Evolutionary conservation across 768 basidiomycete genomes (phyloP).

Genomic region (Boletus rex-veris): DNA sequence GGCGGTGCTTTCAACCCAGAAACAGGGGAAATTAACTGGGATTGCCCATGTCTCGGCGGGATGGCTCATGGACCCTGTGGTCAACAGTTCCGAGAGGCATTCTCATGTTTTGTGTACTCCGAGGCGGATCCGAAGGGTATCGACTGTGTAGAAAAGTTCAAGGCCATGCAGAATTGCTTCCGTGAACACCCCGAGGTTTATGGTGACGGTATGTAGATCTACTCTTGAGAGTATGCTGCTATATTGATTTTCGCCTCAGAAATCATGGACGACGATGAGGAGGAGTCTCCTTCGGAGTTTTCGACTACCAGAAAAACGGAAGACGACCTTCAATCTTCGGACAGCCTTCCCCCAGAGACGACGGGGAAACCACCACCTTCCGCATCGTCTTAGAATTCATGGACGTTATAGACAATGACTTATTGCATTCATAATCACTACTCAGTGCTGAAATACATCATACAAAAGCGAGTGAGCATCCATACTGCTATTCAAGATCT

Average conservation of each 20-base stretch:
- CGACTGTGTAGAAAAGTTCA: constrained; percentile 97
- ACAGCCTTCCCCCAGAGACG: constrained; percentile 7
- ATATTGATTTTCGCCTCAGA: constrained; percentile 36
- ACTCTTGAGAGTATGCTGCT: neutral
- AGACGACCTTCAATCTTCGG: constrained; percentile 1
- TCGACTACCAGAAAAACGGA: constrained; percentile 3
- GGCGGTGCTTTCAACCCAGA: constrained; percentile 85
- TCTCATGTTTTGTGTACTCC: constrained; percentile 94
- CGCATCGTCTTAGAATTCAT: constrained; percentile 17
- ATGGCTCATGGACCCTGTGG: constrained; percentile 99
- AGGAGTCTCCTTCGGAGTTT: constrained; percentile 28
- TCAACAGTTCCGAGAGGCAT: constrained; percentile 87
- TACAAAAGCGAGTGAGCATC: constrained; percentile 11
- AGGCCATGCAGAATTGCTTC: constrained; percentile 97
- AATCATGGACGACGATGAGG: constrained; percentile 68
- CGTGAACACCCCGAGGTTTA: constrained; percentile 95
- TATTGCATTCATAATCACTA: constrained; percentile 31
- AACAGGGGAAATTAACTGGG: constrained; percentile 99
- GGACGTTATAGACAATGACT: constrained; percentile 24
- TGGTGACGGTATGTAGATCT: constrained; percentile 68
- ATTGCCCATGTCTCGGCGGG: constrained; percentile 97
- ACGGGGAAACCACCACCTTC: constrained; percentile 7
- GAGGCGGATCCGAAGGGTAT: constrained; percentile 97
- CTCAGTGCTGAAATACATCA: constrained; percentile 24
- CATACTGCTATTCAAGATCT: neutral